Evolutionary conservation across 805 yeast species (phyloP).

Genomic region (Pichia pseudocactophila): DNA sequence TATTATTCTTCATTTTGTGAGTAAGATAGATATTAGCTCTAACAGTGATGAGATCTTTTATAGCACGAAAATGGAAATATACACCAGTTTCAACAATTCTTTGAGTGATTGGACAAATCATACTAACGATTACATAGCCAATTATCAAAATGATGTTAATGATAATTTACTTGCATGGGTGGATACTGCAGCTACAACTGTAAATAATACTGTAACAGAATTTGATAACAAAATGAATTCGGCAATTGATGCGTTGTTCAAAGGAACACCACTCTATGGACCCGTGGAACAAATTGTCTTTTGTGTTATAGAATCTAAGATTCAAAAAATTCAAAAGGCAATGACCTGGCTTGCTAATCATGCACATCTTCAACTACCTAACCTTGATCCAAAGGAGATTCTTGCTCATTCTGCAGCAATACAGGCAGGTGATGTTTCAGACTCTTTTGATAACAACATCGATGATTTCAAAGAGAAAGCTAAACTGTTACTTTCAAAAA

Average conservation of each 20-base stretch:
- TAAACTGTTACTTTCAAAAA: conserved; percentile 16
- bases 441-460: conserved; percentile 7
- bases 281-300: conserved; percentile 63
- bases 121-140: conserved; percentile 46
- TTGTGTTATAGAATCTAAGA: conserved; percentile 72
- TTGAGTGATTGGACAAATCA: conserved; percentile 41
- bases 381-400: conserved; percentile 23
- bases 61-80: conserved; percentile 11
- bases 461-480: conserved; percentile 21
- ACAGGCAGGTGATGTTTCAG: conserved; percentile 6
- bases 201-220: conserved; percentile 51
- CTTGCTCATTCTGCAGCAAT: conserved; percentile 7
- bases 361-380: conserved; percentile 51
- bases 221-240: conserved; percentile 53
- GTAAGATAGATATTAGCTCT: conserved; percentile 2
- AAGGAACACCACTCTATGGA: conserved; percentile 53
- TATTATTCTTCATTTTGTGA: conserved; percentile 28
- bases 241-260: conserved; percentile 52
- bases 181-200: conserved; percentile 41
- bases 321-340: conserved; percentile 58
- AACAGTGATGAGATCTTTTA: conserved; percentile 7
- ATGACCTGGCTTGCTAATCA: conserved; percentile 69
- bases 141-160: conserved; percentile 48
- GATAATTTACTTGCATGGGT: conserved; percentile 60
- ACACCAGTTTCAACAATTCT: conserved; percentile 24